Conservation (phyloP, 2,329 filamentous ascomycete species). For the Ciborinia camelliae region DNA sequence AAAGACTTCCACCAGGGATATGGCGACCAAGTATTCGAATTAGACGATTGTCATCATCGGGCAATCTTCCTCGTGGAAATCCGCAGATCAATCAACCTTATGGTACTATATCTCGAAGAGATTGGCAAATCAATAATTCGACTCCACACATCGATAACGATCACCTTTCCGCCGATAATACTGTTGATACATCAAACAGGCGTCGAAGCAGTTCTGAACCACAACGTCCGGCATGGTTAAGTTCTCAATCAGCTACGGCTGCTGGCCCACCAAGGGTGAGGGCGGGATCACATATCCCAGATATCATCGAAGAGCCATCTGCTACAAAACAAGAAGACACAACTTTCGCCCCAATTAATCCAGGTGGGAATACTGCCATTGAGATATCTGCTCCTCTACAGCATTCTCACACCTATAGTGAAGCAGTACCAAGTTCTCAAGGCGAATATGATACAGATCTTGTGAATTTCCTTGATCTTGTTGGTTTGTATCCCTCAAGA, state of each 20-base stretch:
- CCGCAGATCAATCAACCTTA: constrained; percentile 8
- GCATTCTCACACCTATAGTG: constrained; percentile 6
- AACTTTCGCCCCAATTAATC: neutral
- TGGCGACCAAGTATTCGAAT: constrained; percentile 32
- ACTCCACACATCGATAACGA: constrained; percentile 14
- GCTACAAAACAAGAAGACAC: constrained; percentile 3
- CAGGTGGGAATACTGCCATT: neutral
- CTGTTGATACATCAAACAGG: constrained; percentile 12
- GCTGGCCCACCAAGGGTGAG: constrained; percentile 10
- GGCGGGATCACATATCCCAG: constrained; percentile 15
- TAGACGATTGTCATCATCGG: constrained; percentile 21
- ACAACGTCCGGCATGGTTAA: constrained; percentile 12
- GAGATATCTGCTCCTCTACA: neutral
- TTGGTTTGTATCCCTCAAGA: constrained; percentile 47
- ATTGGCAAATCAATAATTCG: constrained; percentile 4
- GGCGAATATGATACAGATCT: constrained; percentile 57
- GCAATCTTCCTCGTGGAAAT: constrained; percentile 2
- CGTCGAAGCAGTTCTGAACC: constrained; percentile 23
- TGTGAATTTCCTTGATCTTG: constrained; percentile 65
- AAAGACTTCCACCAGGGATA: constrained; percentile 9
- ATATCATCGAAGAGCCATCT: constrained; percentile 15
- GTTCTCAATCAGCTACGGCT: neutral
- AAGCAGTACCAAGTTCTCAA: neutral
- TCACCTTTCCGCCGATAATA: neutral
- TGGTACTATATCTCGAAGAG: neutral